Conservation (phyloP, 164 flowering plant genomes). For the Amborella trichopoda region DNA sequence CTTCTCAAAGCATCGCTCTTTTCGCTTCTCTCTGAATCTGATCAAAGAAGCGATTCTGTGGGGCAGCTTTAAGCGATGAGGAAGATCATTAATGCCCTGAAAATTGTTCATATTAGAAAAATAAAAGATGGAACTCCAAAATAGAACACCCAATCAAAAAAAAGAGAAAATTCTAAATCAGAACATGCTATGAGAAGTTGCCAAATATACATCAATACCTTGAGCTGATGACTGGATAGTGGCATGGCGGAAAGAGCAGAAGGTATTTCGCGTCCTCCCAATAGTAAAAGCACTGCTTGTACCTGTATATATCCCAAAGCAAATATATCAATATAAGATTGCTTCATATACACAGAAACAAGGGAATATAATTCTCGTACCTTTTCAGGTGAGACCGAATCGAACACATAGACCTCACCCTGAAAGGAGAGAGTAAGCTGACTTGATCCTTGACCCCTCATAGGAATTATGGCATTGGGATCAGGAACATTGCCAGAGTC, state of each 20-base stretch:
- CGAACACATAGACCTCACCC: conserved; percentile 57
- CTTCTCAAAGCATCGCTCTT: conserved; percentile 73
- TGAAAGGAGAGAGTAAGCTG: conserved; percentile 56
- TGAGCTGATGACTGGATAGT: conserved; percentile 17
- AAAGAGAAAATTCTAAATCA: not conserved
- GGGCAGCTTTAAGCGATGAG: conserved; percentile 35
- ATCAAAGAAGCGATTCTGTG: conserved; percentile 60
- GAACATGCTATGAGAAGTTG: too few species aligned
- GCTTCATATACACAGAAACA: too few species aligned
- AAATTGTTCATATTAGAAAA: conserved; percentile 2
- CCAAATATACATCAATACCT: too few species aligned
- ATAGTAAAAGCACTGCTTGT: conserved; percentile 50
- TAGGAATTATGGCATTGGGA: not conserved
- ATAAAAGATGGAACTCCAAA: not conserved
- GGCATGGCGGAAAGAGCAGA: conserved; percentile 10
- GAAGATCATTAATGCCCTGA: conserved; percentile 28
- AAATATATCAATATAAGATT: too few species aligned
- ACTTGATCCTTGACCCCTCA: conserved; percentile 6
- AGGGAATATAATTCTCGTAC: too few species aligned
- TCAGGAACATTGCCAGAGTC: not conserved
- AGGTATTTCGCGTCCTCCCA: conserved; percentile 59
- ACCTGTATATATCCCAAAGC: too few species aligned
- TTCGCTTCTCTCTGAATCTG: conserved; percentile 67
- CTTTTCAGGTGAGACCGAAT: conserved; percentile 47
- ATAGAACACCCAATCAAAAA: not conserved